Base-by-base conservation (phyloP, 345 rosid species). In the Salix purpurea region DNA sequence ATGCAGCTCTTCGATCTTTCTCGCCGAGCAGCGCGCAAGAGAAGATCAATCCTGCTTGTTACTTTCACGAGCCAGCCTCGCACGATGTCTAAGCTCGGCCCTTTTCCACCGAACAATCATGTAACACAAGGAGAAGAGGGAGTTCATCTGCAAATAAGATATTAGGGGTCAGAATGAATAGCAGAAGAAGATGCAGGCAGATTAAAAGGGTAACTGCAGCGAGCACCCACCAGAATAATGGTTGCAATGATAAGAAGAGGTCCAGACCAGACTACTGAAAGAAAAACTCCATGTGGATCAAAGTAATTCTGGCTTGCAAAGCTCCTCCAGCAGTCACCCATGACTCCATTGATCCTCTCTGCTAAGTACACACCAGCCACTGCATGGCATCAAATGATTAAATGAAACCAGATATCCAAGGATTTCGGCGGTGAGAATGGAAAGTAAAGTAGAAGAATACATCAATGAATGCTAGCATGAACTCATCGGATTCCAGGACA, bases 21-120 rank as follows among this genome's bases (percentile, higher is more conserved):
- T n/a, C 62, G 23, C 62, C 10, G 30, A 58, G 0, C 62, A 10
- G 26, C 28, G 23, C 14, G 62, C 67, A 36, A 24, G 19, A 16
- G 76, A 39, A 40, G 16, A 72, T 88, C 87, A 96, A 24, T 96
- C 98, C 83, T 90, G 78, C 88, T 96, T 96, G 60, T 86, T 79
- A 67, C 28, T 58, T 10, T 23, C 64, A n/a, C 75, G 94, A 70
- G 94, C 83, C 74, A 85, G 80, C 81, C 95, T 90, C 65, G 98
- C 94, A 1, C 91, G 94, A 81, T 96, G 97, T 84, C 88, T 91
- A 46, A 96, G 97, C 84, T 94, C 99, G 6, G 99, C 98, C 83
- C 76, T 92, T 85, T 96, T 96, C 98, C 99, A 96, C 69, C 85
- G 87, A 28, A 96, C 97, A 6, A 96, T 94, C 73, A 92, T 75